Conservation (phyloP, 2,329 filamentous ascomycete genomes). For the Sporothrix brasiliensis region DNA sequence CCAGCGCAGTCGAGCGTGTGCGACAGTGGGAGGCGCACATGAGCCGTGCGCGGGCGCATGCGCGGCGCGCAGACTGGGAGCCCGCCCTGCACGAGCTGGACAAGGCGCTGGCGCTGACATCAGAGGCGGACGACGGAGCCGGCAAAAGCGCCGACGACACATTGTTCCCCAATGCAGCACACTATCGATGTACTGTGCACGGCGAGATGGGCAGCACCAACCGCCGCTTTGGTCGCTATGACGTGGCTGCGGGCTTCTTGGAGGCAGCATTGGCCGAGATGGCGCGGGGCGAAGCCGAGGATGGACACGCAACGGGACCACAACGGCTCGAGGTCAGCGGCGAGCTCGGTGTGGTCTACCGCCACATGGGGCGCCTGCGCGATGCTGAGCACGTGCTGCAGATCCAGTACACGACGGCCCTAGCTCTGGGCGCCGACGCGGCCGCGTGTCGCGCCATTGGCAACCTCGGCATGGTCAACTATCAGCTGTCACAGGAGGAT, state of each 20-base stretch:
- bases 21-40: not conserved
- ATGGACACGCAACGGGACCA: not conserved
- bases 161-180: not conserved
- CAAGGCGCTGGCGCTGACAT: not conserved
- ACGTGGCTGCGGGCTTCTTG: not conserved
- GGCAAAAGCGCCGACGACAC: not conserved
- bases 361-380: not conserved
- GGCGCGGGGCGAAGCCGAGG: not conserved
- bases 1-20: not conserved
- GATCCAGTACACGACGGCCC: not conserved
- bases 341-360: constrained; percentile 5
- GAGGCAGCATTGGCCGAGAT: not conserved
- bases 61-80: not conserved
- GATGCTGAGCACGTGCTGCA: constrained; percentile 3
- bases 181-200: not conserved
- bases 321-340: not conserved
- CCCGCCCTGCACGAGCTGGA: not conserved
- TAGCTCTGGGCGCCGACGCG: not conserved
- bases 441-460: not conserved
- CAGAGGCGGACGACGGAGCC: too few relatives aligned
- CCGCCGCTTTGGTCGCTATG: not conserved
- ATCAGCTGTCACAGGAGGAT: not conserved
- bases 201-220: constrained; percentile 7
- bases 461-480: constrained; percentile 13
- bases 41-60: not conserved